Conservation (phyloP, 768 basidiomycete species). For the Clathrus columnatus region DNA sequence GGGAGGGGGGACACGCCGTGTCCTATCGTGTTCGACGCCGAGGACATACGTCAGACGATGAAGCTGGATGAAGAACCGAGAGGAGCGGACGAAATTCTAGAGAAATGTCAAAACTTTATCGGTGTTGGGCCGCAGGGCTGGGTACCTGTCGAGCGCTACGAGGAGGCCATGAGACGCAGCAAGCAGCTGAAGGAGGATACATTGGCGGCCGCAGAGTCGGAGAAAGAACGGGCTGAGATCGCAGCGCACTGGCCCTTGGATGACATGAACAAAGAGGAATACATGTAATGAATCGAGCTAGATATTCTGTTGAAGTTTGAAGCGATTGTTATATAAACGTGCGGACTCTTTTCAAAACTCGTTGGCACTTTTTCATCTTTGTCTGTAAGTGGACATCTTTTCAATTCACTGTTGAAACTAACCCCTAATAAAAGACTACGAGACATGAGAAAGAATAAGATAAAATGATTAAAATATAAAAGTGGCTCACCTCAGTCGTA, state of each 20-base stretch:
- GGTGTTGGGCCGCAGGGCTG: constrained; percentile 34
- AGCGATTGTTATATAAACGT: no score
- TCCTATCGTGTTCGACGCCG: constrained; percentile 37
- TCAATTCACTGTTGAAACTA: no score
- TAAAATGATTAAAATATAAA: no score
- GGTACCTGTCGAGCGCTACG: constrained; percentile 36
- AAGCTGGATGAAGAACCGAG: constrained; percentile 26
- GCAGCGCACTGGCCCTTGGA: constrained; percentile 37
- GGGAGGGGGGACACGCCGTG: constrained; percentile 29
- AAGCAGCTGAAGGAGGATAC: constrained; percentile 28
- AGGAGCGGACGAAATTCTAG: constrained; percentile 24
- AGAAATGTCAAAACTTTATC: constrained; percentile 20
- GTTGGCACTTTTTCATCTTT: no score
- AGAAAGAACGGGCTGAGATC: constrained; percentile 31
- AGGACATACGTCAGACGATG: constrained; percentile 36
- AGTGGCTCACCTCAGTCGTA: no score
- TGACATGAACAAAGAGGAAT: constrained; percentile 42
- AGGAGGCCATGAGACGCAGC: constrained; percentile 26
- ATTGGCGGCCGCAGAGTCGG: constrained; percentile 24
- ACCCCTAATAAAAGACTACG: no score
- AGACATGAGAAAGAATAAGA: no score
- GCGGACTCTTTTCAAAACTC: no score
- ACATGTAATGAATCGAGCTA: no score
- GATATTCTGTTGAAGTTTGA: no score
- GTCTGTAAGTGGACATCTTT: no score